Conservation (phyloP, 257 asterid genomes). For the Nicotiana attenuata region DNA sequence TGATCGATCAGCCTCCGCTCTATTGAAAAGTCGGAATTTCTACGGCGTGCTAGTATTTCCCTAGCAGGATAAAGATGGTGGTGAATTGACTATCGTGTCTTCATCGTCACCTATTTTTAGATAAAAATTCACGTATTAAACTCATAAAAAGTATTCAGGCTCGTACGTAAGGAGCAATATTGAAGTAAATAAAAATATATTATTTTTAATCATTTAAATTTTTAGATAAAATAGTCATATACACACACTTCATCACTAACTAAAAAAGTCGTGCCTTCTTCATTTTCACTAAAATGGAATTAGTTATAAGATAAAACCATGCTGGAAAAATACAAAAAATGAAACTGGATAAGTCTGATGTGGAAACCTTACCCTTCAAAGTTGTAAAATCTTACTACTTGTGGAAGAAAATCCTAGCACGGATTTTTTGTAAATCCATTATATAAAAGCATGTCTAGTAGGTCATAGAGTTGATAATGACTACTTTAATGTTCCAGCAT, state of each 20-base stretch:
- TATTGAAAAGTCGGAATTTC: no score
- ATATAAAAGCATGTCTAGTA: slow-evolving; percentile 21
- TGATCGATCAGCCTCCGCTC: no score
- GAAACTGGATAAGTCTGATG: slow-evolving; percentile 36
- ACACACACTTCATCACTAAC: no score
- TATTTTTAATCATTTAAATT: no score
- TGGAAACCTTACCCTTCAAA: slow-evolving; percentile 32
- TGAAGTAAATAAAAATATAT: no score
- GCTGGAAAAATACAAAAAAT: not conserved
- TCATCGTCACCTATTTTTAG: no score
- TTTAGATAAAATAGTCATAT: no score
- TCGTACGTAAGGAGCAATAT: no score
- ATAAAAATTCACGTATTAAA: no score
- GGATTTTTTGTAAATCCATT: slow-evolving; percentile 12
- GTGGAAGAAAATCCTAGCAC: slow-evolving; percentile 2
- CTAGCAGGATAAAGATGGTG: not conserved
- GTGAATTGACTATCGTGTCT: not conserved
- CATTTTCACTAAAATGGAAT: not conserved
- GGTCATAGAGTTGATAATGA: slow-evolving; percentile 33
- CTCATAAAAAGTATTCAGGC: no score
- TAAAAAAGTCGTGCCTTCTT: not conserved
- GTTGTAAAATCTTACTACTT: not conserved
- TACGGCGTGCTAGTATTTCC: not conserved
- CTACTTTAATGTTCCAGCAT: not conserved
- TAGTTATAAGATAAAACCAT: not conserved